Evolutionary conservation across 257 asterid species (phyloP).

Genomic region (Gentiana straminea): DNA sequence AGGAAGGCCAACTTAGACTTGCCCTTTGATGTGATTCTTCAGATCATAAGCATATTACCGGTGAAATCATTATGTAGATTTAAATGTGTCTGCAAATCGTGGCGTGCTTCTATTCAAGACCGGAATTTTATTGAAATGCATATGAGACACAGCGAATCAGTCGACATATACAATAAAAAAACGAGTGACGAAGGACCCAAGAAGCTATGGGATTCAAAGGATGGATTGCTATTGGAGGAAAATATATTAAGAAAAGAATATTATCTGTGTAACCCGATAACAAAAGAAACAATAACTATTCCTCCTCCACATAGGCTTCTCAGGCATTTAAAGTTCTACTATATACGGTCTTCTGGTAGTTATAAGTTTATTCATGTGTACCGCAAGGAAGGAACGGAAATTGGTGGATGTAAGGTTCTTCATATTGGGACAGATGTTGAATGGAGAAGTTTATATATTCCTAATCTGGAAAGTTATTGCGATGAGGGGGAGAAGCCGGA

Average conservation of each 20-base stretch:
- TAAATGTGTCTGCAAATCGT: slow-evolving; percentile 12
- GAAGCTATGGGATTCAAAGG: not conserved
- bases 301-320: slow-evolving; percentile 14
- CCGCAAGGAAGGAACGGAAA: not conserved
- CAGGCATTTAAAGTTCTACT: not conserved
- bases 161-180: not conserved
- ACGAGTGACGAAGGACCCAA: not conserved
- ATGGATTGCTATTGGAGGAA: slow-evolving; percentile 13
- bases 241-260: not conserved
- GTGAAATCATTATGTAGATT: slow-evolving; percentile 3
- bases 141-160: not conserved
- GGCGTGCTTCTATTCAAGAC: slow-evolving; percentile 13
- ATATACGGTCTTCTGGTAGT: slow-evolving; percentile 4
- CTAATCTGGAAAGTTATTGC: not conserved
- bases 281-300: slow-evolving; percentile 6
- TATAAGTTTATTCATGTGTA: slow-evolving; percentile 10
- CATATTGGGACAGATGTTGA: not conserved
- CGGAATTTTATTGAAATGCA: slow-evolving; percentile 13
- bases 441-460: slow-evolving; percentile 1
- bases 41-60: slow-evolving; percentile 18
- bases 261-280: slow-evolving; percentile 20
- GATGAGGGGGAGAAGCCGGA: not conserved
- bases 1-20: not conserved
- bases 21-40: slow-evolving; percentile 12
- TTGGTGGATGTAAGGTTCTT: not conserved